Conservation (phyloP, 2,329 filamentous ascomycete genomes). For the Ophiostoma ulmi region DNA sequence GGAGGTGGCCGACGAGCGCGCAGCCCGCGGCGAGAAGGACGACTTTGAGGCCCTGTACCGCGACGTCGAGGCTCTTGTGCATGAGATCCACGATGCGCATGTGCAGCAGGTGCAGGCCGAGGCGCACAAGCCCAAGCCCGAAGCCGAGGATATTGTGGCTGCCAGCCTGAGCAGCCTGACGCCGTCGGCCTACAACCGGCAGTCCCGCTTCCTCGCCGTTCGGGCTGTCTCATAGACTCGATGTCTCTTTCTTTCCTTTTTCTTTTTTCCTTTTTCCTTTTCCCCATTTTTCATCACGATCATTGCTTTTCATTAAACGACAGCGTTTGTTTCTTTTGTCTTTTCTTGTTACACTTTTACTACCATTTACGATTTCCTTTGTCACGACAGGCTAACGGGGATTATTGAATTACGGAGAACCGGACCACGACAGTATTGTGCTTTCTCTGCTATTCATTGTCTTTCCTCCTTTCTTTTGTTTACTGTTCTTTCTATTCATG, state of each 20-base stretch:
- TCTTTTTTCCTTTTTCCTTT: not conserved
- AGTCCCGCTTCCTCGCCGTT: not conserved
- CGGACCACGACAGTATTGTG: conserved; percentile 4
- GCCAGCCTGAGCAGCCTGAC: conserved; percentile 12
- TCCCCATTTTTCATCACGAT: not conserved
- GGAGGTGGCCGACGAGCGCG: conserved; percentile 33
- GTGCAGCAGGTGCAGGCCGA: conserved; percentile 24
- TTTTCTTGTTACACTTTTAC: not conserved
- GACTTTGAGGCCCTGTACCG: conserved; percentile 45
- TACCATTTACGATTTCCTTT: not conserved
- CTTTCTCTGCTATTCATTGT: not conserved
- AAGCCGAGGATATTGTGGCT: conserved; percentile 13
- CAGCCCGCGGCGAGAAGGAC: conserved; percentile 32
- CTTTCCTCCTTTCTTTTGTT: not conserved
- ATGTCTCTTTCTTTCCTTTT: not conserved
- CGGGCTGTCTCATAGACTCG: not conserved
- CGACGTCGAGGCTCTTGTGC: conserved; percentile 50
- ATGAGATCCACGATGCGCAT: conserved; percentile 49
- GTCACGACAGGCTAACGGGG: not conserved
- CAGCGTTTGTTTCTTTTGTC: not conserved
- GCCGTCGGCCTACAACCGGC: not conserved
- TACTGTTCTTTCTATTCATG: not conserved
- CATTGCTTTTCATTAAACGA: not conserved
- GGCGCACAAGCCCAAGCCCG: conserved; percentile 11
- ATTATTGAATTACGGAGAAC: conserved; percentile 5